Conservation (phyloP, 441 rosid genomes). For the Macaranga tanarius region DNA sequence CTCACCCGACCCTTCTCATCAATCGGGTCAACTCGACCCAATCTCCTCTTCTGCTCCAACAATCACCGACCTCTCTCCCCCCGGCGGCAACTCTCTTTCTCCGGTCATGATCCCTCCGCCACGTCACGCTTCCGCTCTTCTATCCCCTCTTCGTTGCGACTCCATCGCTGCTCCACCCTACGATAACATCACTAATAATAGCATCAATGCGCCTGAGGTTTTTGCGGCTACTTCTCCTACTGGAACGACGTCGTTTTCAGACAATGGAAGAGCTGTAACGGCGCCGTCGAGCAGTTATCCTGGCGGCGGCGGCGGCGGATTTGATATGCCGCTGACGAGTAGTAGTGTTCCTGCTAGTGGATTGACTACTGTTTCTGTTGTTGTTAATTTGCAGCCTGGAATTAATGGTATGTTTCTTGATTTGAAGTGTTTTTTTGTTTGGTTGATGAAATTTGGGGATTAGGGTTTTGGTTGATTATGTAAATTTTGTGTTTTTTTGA, state of each 20-base stretch:
- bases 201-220: conserved; percentile 28
- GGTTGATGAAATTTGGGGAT: neutral
- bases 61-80: conserved; percentile 45
- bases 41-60: conserved; percentile 35
- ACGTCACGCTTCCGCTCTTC: conserved; percentile 57
- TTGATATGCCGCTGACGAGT: conserved; percentile 38
- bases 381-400: conserved; percentile 53
- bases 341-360: conserved; percentile 65
- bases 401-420: conserved; percentile 42
- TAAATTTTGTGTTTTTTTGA: no score
- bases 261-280: conserved; percentile 19
- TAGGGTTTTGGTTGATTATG: neutral
- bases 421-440: neutral
- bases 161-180: conserved; percentile 43
- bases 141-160: conserved; percentile 48
- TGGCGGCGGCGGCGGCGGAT: conserved; percentile 31
- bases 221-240: conserved; percentile 27
- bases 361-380: conserved; percentile 69
- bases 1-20: conserved; percentile 41
- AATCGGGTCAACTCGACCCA: conserved; percentile 41
- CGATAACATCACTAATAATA: neutral
- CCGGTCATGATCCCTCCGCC: conserved; percentile 82
- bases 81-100: conserved; percentile 59
- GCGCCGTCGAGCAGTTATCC: conserved; percentile 53
- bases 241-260: conserved; percentile 35